Percentiles rank a stretch among this genome's conserved stretches.
Conservation (phyloP, 1,284 basidiomycete species). For the Irpex rosettiformis region DNA sequence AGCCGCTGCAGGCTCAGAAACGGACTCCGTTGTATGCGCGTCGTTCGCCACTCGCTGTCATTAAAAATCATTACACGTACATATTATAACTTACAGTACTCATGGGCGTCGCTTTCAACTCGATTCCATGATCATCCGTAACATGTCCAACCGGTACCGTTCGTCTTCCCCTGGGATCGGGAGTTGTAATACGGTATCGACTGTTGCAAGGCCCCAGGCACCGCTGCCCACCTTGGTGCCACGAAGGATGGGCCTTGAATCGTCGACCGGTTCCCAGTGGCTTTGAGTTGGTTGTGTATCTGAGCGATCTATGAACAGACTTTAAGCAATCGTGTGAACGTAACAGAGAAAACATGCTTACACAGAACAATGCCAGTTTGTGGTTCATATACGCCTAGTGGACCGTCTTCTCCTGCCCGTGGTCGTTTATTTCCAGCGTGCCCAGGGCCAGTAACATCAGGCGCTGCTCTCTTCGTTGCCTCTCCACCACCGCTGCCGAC, state of each 20-base stretch:
- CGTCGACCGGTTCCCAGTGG: constrained; percentile 58
- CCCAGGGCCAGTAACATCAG: constrained; percentile 22
- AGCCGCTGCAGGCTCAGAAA: no score
- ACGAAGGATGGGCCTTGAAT: constrained; percentile 50
- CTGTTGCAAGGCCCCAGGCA: constrained; percentile 75
- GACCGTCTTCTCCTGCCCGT: constrained; percentile 30
- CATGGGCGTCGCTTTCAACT: neutral
- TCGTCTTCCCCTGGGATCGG: constrained; percentile 15
- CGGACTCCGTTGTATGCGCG: no score
- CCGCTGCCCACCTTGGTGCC: constrained; percentile 71
- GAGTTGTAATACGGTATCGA: constrained; percentile 68
- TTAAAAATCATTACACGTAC: neutral
- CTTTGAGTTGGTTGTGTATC: constrained; percentile 68
- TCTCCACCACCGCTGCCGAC: constrained; percentile 8
- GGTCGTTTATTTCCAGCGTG: constrained; percentile 23
- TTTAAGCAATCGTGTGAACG: constrained; percentile 11
- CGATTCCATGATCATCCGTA: neutral
- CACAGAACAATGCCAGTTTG: constrained; percentile 67
- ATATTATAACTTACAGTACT: neutral
- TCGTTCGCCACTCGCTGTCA: neutral
- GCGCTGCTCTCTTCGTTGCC: constrained; percentile 26
- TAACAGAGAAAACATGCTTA: constrained; percentile 34
- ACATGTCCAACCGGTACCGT: neutral
- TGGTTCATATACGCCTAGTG: constrained; percentile 69
- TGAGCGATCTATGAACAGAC: constrained; percentile 47